phyloP scores from a whole-genome alignment of 2,329 filamentous ascomycete genomes.

The Colletotrichum gloeosporioides region DNA sequence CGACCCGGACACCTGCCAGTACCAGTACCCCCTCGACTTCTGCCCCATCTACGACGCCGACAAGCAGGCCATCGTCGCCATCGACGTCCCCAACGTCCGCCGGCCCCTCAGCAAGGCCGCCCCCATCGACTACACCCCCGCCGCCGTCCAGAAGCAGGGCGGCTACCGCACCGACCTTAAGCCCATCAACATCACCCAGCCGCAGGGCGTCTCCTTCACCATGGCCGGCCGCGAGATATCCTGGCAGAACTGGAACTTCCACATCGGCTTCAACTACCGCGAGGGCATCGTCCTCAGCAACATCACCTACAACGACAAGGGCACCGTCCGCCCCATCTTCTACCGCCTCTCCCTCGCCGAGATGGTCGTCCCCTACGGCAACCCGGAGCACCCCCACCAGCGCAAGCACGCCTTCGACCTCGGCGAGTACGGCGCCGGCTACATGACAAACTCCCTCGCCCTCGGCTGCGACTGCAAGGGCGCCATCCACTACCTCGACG shows the following conservation, averaged over 20 bases:
- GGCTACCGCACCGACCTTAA: constrained; percentile 83
- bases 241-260: constrained; percentile 95
- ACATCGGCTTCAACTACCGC: constrained; percentile 93
- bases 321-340: constrained; percentile 78
- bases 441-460: constrained; percentile 81
- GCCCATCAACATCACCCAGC: constrained; percentile 86
- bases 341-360: constrained; percentile 89
- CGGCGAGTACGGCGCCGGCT: constrained; percentile 81
- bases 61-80: constrained; percentile 78
- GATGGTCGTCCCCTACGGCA: constrained; percentile 92
- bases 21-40: constrained; percentile 91
- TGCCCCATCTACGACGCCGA: constrained; percentile 89
- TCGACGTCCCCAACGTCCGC: constrained; percentile 81
- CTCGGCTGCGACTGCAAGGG: constrained; percentile 89
- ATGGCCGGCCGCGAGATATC: constrained; percentile 75
- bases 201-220: constrained; percentile 86
- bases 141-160: constrained; percentile 72
- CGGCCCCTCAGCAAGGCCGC: constrained; percentile 74
- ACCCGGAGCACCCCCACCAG: constrained; percentile 81
- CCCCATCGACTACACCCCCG: constrained; percentile 81
- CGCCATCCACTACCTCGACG: constrained; percentile 89
- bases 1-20: constrained; percentile 84
- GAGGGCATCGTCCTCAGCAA: constrained; percentile 92
- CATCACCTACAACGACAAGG: constrained; percentile 88
- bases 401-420: constrained; percentile 81